Evolutionary conservation across 2,329 filamentous ascomycete species (phyloP), one percentile per base, ranked within the genome.

Genomic region (Pseudopyricularia cyperi): DNA sequence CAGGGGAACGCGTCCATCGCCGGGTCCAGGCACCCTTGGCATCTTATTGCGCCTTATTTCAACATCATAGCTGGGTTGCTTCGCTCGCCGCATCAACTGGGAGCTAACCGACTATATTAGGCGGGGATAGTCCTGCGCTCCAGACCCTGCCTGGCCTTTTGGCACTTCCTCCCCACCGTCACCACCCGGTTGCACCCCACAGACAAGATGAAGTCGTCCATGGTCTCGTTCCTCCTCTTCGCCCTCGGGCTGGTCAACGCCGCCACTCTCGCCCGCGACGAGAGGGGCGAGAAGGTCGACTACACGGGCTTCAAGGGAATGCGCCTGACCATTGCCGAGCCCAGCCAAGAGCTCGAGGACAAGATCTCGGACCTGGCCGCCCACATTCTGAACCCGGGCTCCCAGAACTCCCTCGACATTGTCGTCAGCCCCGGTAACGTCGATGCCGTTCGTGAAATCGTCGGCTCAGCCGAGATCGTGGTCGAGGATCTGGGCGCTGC

Each of bases 381-480:
- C 19, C 50, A 51, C 30, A 46, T 51, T 26, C 50, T 51, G 17
- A 51, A 51, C 50, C 50, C 50, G 14, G 50, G 50, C 19, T 42
- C 50, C 39, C 14, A 22, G 24, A 34, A 17, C 37, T 32, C 12
- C 28, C 39, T 51, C n/a, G 50, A 51, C 19, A 32, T 51, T 17
- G 50, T 51, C 7, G 50, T 51, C 26, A 22, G 30, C 30, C 50
- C 50, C 2, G 39, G 24, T 12, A 51, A 51, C 7, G 39, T 51
- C 30, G 50, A 46, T 22, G 50, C 50, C 12, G 28, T 51, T 17
- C 28, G 17, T 8, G 28, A n/a, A 8, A 11, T 51, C 3, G 37
- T 42, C 14, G 30, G 30, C 19, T 26, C 28, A 12, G 12, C 50
- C 17, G 39, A 51, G 19, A 28, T 51, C 26, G 17, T 51, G 6